A percentile compares a stretch with the other conserved stretches of the same genome.
phyloP scores from a whole-genome alignment of 83 land plant species.

The Picea abies region DNA sequence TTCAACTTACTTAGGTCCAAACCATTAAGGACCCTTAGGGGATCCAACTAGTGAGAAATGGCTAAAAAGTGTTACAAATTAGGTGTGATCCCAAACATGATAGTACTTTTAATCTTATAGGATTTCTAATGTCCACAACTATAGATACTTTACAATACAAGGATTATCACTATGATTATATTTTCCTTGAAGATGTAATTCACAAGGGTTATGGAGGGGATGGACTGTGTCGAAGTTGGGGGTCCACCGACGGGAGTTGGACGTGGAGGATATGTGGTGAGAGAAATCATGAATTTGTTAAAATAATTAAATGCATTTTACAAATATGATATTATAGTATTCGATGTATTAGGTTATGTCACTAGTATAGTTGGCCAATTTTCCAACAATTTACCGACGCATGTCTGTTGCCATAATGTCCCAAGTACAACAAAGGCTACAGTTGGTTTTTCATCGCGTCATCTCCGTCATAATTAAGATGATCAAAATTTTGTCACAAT shows the following conservation, averaged over 20 bases:
- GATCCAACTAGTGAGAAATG: no score
- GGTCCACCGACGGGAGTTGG: conserved; percentile 13
- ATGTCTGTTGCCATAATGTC: no score
- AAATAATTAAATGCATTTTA: conserved; percentile 24
- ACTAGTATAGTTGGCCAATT: no score
- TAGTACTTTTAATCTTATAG: conserved; percentile 13
- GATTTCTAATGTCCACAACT: conserved; percentile 1
- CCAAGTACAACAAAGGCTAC: no score
- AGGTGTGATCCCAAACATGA: neutral
- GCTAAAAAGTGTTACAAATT: no score
- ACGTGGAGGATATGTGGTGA: conserved; percentile 20
- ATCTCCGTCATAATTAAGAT: no score
- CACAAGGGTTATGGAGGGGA: conserved; percentile 15
- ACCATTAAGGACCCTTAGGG: no score
- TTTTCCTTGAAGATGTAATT: conserved; percentile 15
- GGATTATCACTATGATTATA: conserved; percentile 20
- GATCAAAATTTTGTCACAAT: no score
- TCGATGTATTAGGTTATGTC: conserved; percentile 27
- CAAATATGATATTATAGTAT: conserved; percentile 30
- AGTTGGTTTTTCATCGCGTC: no score
- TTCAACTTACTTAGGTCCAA: no score
- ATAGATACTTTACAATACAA: conserved; percentile 9
- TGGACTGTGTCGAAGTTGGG: conserved; percentile 22
- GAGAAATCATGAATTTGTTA: conserved; percentile 19
- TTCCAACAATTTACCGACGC: no score